Percentiles rank a stretch among this genome's conserved stretches.
Evolutionary conservation across 2,329 filamentous ascomycete genomes (phyloP).

Genomic region (Trichoderma koningii): DNA sequence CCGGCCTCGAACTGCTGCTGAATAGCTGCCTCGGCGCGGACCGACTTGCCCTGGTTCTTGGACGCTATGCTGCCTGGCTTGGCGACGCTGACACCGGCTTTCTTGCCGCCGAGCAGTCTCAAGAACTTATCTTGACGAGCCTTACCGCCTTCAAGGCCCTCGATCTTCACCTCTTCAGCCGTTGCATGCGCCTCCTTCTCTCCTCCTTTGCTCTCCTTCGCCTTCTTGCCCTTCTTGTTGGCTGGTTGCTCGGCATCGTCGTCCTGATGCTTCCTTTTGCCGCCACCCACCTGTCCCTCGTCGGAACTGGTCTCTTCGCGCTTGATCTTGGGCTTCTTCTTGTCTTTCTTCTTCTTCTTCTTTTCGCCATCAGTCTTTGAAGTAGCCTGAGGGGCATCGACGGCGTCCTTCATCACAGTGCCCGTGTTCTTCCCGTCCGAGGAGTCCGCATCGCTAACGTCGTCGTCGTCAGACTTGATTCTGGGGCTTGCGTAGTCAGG

Average conservation of each 20-base stretch:
- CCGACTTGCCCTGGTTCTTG: constrained; percentile 39
- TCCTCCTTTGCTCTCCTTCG: constrained; percentile 33
- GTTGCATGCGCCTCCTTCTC: constrained; percentile 32
- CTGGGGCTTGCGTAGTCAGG: not conserved
- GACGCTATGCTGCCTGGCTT: constrained; percentile 31
- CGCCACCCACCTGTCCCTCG: constrained; percentile 14
- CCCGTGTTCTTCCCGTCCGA: not conserved
- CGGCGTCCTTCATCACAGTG: not conserved
- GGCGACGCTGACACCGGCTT: constrained; percentile 40
- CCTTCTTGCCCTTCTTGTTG: constrained; percentile 31
- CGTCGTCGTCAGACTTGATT: not conserved
- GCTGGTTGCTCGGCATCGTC: constrained; percentile 28
- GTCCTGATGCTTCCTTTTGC: constrained; percentile 27
- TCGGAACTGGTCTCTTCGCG: not conserved
- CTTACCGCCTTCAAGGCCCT: constrained; percentile 52
- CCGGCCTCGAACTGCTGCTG: constrained; percentile 60
- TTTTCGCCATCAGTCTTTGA: not conserved
- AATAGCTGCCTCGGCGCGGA: constrained; percentile 53
- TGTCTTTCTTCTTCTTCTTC: constrained; percentile 20
- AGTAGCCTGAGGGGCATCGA: not conserved
- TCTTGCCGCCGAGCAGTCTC: constrained; percentile 57
- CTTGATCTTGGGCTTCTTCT: constrained; percentile 18
- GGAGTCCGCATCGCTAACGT: not conserved
- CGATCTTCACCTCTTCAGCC: constrained; percentile 55
- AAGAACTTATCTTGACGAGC: constrained; percentile 59